These are phyloP conservation scores for Vitis hybrid DNA, from an alignment of 177 flowering plant species.

Conservation along the genomic window DNA sequence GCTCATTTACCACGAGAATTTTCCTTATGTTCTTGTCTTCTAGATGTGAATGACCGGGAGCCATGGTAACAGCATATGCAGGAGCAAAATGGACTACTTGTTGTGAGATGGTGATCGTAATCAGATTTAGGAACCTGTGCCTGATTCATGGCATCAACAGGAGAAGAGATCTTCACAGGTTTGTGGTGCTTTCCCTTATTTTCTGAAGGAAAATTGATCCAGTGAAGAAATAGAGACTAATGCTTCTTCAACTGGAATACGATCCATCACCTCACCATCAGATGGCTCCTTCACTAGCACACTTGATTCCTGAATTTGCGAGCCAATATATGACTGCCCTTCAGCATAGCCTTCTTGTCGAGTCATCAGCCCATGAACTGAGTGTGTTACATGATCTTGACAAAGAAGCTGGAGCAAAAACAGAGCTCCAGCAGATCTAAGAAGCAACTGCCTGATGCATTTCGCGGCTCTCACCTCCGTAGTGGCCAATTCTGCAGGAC, in stretches of 20 bases:
- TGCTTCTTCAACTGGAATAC: constrained; percentile 30
- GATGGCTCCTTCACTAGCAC: constrained; percentile 23
- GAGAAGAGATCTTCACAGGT: constrained; percentile 18
- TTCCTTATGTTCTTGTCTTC: no score
- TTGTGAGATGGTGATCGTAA: constrained; percentile 23
- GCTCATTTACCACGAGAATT: no score
- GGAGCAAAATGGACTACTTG: constrained; percentile 29
- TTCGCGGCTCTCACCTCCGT: constrained; percentile 92
- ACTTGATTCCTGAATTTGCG: constrained; percentile 23
- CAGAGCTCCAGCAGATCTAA: constrained; percentile 88
- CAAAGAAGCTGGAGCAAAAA: constrained; percentile 55
- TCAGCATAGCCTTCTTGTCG: constrained; percentile 34
- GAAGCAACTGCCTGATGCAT: constrained; percentile 87
- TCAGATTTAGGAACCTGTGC: constrained; percentile 25
- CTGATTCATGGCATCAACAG: constrained; percentile 20
- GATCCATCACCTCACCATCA: constrained; percentile 26
- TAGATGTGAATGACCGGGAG: no score
- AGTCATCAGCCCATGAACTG: constrained; percentile 23
- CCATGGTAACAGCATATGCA: constrained; percentile 18
- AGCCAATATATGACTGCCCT: constrained; percentile 25
- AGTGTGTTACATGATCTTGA: no score
- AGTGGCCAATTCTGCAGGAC: no score
- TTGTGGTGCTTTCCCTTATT: constrained; percentile 35
- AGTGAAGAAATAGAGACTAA: constrained; percentile 17
- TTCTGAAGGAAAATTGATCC: constrained; percentile 31